These are phyloP conservation scores for Brassica nigra DNA, from an alignment of 345 rosid genomes.

Conservation along the genomic window DNA sequence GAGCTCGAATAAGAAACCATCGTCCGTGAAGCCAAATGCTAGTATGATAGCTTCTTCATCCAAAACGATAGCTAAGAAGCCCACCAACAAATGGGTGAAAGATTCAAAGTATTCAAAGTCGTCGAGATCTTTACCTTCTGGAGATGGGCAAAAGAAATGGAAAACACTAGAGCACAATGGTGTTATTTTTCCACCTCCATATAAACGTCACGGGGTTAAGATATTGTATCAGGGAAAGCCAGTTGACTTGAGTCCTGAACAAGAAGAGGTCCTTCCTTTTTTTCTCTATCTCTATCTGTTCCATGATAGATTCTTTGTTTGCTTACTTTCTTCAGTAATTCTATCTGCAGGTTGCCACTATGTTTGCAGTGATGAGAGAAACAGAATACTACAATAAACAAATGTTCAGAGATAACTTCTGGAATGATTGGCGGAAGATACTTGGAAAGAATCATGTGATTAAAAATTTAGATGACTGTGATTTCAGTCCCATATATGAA, in stretches of 20 bases:
- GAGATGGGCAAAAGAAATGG: constrained; percentile 83
- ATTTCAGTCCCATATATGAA: constrained; percentile 83
- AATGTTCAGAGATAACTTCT: constrained; percentile 83
- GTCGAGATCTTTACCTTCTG: constrained; percentile 45
- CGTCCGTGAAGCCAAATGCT: constrained; percentile 52
- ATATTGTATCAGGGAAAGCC: constrained; percentile 76
- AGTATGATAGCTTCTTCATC: constrained; percentile 49
- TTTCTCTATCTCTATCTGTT: not conserved
- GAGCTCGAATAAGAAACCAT: constrained; percentile 53
- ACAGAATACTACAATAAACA: constrained; percentile 86
- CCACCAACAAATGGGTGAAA: constrained; percentile 62
- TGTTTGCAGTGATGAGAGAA: constrained; percentile 96
- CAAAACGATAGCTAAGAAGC: constrained; percentile 47
- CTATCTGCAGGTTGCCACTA: constrained; percentile 73
- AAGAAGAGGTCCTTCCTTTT: constrained; percentile 69
- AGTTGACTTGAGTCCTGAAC: constrained; percentile 77
- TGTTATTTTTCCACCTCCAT: constrained; percentile 95
- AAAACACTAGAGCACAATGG: constrained; percentile 93
- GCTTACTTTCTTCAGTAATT: not conserved
- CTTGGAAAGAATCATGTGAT: constrained; percentile 84
- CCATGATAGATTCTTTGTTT: not conserved
- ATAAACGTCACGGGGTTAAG: constrained; percentile 83
- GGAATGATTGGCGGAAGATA: constrained; percentile 89
- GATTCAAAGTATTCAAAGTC: constrained; percentile 73
- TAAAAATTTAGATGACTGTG: constrained; percentile 75